Evolutionary conservation across 169 alveolate genomes (phyloP).

Genomic region (Cystoisospora suis): DNA sequence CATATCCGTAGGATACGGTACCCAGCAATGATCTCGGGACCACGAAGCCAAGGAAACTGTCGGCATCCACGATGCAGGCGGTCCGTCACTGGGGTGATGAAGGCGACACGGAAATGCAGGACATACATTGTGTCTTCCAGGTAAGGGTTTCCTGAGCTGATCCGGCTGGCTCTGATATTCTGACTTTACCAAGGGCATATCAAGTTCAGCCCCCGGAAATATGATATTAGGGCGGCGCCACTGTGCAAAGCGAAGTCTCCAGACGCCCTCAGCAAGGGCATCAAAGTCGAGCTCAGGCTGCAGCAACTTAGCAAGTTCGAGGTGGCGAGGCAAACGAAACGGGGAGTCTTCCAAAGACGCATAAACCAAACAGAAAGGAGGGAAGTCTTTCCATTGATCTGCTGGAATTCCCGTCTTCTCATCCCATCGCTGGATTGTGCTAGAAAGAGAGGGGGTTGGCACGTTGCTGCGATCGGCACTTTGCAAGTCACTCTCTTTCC

Average conservation of each 20-base stretch:
- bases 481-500: too few species aligned
- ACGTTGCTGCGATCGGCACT: too few species aligned
- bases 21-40: slow-evolving; percentile 13
- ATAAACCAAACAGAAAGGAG: slow-evolving; percentile 43
- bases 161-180: background rate
- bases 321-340: background rate
- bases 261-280: slow-evolving; percentile 1
- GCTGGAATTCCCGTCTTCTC: background rate
- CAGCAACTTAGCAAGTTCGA: background rate
- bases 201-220: too few species aligned
- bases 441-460: too few species aligned
- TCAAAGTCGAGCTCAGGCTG: slow-evolving; percentile 48
- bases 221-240: background rate
- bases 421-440: too few species aligned
- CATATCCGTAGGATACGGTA: slow-evolving; percentile 23
- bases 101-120: slow-evolving; percentile 30
- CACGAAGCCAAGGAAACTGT: slow-evolving; percentile 29
- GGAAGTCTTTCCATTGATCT: background rate
- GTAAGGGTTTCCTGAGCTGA: background rate
- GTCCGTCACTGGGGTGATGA: slow-evolving; percentile 56
- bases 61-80: slow-evolving; percentile 14
- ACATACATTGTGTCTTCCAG: background rate
- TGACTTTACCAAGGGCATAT: too few species aligned
- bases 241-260: background rate
- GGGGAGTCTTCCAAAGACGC: background rate